Percentiles rank a stretch among this genome's conserved stretches.
Evolutionary conservation across 495 filamentous ascomycete species (phyloP).

Genomic region (Trichoderma orchidacearum): DNA sequence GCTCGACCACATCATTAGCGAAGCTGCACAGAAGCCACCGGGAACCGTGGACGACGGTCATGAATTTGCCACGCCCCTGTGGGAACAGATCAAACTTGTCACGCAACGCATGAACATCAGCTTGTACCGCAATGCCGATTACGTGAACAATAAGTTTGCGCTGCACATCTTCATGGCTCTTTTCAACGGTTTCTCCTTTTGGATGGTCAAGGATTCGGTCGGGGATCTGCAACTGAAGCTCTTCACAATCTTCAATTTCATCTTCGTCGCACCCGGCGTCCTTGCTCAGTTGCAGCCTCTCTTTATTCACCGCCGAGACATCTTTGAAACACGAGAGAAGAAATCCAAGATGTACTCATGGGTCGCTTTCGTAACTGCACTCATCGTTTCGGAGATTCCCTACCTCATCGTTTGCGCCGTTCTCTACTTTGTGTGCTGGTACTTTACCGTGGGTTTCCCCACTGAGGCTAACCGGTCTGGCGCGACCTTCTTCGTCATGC

Average conservation of each 20-base stretch:
- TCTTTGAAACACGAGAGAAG: constrained; percentile 68
- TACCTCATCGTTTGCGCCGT: constrained; percentile 47
- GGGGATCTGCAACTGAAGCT: constrained; percentile 68
- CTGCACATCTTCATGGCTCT: constrained; percentile 38
- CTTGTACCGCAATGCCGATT: constrained; percentile 66
- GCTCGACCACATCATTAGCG: constrained; percentile 50
- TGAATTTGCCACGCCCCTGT: constrained; percentile 25
- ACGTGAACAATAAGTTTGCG: constrained; percentile 57
- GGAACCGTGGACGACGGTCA: constrained; percentile 28
- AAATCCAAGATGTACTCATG: constrained; percentile 71
- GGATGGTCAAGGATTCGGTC: constrained; percentile 52
- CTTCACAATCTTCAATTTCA: constrained; percentile 65
- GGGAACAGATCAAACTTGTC: constrained; percentile 31
- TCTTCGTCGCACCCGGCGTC: constrained; percentile 59
- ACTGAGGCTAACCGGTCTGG: constrained; percentile 49
- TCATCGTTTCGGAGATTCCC: constrained; percentile 67
- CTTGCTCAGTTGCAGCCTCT: constrained; percentile 67
- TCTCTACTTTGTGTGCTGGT: constrained; percentile 70
- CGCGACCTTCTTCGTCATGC: constrained; percentile 74
- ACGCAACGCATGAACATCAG: constrained; percentile 58
- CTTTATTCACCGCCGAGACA: constrained; percentile 63
- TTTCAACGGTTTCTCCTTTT: constrained; percentile 84
- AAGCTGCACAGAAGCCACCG: constrained; percentile 7
- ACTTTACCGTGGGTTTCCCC: constrained; percentile 63
- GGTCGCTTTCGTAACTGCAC: constrained; percentile 69